These are phyloP conservation scores for Licmophora abbreviata DNA, from an alignment of 108 stramenopile genomes.

Conservation along the genomic window DNA sequence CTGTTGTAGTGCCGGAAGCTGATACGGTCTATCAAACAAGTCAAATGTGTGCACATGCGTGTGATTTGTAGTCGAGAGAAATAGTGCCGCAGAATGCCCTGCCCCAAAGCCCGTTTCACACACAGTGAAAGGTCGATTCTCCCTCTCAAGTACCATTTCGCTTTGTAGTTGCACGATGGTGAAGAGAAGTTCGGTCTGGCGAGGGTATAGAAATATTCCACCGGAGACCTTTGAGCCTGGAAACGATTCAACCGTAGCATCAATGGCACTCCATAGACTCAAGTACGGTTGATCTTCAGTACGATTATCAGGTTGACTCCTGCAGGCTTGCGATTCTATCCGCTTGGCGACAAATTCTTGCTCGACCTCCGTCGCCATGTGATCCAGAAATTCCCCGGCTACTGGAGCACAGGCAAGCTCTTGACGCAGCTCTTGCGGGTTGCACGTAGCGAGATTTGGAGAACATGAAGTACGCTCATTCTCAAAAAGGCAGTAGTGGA, in stretches of 20 bases:
- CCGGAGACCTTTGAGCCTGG: conserved; percentile 28
- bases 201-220: conserved; percentile 46
- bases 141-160: background rate
- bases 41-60: conserved; percentile 29
- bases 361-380: no score
- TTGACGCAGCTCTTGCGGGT: no score
- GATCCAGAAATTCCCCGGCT: no score
- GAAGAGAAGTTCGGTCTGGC: conserved; percentile 25
- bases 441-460: no score
- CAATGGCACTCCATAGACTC: conserved; percentile 23
- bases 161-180: conserved; percentile 14
- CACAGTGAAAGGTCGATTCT: conserved; percentile 6
- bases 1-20: conserved; percentile 13
- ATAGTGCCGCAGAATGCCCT: conserved; percentile 36
- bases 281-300: no score
- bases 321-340: no score
- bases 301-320: no score
- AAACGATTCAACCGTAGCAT: conserved; percentile 12
- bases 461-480: no score
- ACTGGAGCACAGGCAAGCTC: no score
- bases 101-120: conserved; percentile 57
- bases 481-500: no score
- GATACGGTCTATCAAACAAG: conserved; percentile 46
- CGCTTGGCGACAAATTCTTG: no score
- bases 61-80: conserved; percentile 8